Evolutionary conservation across 805 yeast genomes (phyloP), one percentile per base, ranked within the genome.

Genomic region (Debaryomyces prosopidis): DNA sequence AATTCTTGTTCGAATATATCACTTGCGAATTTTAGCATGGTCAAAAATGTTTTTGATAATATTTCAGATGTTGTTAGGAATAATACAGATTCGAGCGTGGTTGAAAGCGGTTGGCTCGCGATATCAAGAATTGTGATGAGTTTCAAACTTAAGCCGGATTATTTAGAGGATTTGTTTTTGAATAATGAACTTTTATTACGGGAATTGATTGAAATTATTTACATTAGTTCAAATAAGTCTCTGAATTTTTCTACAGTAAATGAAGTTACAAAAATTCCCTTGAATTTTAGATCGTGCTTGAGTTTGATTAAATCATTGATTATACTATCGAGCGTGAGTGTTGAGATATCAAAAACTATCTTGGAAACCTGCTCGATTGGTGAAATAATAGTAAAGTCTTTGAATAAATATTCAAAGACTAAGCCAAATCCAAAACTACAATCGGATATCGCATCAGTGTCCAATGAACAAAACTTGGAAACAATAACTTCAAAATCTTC

Each of bases 21-120:
- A 8, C 45, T 51, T 2, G 56, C 68, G 1, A 77, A 79, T 50
- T 77, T 81, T 40, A 65, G 65, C 3, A 68, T 71, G 39, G 67
- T 88, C 7, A 69, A 75, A 43, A 83, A 77, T 33, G 76, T 84
- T 1, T 80, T 87, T 53, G 84, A 82, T 4, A 70, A 70, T 9
- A 68, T 90, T 23, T 79, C 84, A 30, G 71, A 77, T 12, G 85
- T 84, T 20, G 76, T 79, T 26, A 56, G 70, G 43, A 76, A 74
- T 50, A 76, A 79, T 51, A 63, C 78, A 1, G 97, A 90, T 58
- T 54, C 77, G 1, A 66, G 66, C 20, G 82, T 84, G 23, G 73
- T 81, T 8, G 91, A 87, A 51, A 76, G 76, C 51, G 82, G 84
- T 0, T 84, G 89, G 82, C 58, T 78, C 11, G 80, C 88, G 2